phyloP scores from a whole-genome alignment of 1,284 basidiomycete genomes.

The Cerioporus squamosus region DNA sequence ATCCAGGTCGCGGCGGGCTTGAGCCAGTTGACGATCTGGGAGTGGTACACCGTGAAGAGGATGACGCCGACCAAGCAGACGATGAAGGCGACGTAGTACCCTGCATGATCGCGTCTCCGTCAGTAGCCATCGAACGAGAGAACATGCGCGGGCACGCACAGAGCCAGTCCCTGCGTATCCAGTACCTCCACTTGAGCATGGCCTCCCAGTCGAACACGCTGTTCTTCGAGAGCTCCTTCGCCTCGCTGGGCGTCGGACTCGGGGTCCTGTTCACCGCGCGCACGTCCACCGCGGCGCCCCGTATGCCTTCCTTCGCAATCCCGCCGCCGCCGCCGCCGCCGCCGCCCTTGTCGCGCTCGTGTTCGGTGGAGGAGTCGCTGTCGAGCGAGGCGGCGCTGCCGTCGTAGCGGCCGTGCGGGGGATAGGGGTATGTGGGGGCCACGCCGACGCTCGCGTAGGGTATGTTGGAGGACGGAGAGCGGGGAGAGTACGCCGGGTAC shows the following conservation, averaged over 20 bases:
- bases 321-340: too few species aligned
- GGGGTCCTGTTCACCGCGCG: conserved; percentile 40
- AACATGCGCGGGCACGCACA: conserved; percentile 41
- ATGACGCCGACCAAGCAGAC: conserved; percentile 43
- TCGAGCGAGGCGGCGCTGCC: conserved; percentile 24
- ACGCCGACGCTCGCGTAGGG: conserved; percentile 21
- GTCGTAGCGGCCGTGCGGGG: conserved; percentile 23
- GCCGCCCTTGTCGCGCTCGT: conserved; percentile 17
- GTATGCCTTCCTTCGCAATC: conserved; percentile 1
- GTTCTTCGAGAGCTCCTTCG: conserved; percentile 37
- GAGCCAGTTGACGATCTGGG: conserved; percentile 62
- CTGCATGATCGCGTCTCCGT: neutral
- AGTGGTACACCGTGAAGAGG: conserved; percentile 59
- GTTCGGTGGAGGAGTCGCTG: conserved; percentile 13
- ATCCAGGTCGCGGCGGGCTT: conserved; percentile 59
- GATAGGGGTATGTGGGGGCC: conserved; percentile 26
- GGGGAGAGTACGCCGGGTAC: conserved; percentile 35
- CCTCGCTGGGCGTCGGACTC: conserved; percentile 46
- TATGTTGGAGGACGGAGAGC: conserved; percentile 17
- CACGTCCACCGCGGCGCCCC: conserved; percentile 22
- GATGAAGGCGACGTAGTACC: conserved; percentile 29
- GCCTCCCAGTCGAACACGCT: conserved; percentile 50
- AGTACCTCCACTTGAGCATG: conserved; percentile 48
- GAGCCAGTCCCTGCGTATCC: conserved; percentile 53
- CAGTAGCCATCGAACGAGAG: neutral